Conservation (phyloP, 2,329 filamentous ascomycete species). For the Thermothelomyces thermophilus region DNA sequence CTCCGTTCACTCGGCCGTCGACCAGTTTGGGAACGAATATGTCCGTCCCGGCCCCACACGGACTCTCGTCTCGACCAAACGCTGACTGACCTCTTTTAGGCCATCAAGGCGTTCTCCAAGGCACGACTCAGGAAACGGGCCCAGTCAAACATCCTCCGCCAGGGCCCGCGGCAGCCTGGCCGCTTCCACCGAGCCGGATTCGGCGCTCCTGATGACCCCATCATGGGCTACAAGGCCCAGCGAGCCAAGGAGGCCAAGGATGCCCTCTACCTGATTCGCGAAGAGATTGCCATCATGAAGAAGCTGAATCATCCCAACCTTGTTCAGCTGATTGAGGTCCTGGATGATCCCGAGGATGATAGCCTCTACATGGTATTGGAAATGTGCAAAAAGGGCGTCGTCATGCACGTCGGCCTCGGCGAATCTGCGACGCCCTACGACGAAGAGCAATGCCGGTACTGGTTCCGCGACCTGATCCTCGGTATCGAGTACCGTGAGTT, state of each 20-base stretch:
- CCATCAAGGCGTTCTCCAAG: constrained; percentile 97
- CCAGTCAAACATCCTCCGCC: constrained; percentile 72
- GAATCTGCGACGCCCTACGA: constrained; percentile 76
- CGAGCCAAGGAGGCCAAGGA: constrained; percentile 57
- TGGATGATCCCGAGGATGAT: constrained; percentile 93
- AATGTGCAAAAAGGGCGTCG: constrained; percentile 96
- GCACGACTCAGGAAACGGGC: constrained; percentile 80
- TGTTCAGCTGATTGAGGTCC: constrained; percentile 86
- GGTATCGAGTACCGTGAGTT: constrained; percentile 84
- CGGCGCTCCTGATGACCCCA: constrained; percentile 21
- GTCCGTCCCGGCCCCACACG: constrained; percentile 45
- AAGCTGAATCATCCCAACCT: constrained; percentile 92
- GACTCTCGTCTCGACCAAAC: background rate
- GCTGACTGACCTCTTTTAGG: constrained; percentile 44
- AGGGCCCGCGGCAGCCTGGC: constrained; percentile 18
- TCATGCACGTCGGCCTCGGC: constrained; percentile 92
- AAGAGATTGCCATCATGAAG: constrained; percentile 99
- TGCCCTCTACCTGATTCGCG: constrained; percentile 79
- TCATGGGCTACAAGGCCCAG: constrained; percentile 30
- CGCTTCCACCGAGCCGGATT: constrained; percentile 24
- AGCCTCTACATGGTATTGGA: constrained; percentile 98
- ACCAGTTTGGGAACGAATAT: constrained; percentile 90
- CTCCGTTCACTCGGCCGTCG: constrained; percentile 80
- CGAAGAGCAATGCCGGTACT: constrained; percentile 74
- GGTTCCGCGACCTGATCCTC: constrained; percentile 91